Evolutionary conservation across 1,139 yeast genomes (phyloP), one percentile per base, ranked within the genome.

Genomic region (Taphrina populina): DNA sequence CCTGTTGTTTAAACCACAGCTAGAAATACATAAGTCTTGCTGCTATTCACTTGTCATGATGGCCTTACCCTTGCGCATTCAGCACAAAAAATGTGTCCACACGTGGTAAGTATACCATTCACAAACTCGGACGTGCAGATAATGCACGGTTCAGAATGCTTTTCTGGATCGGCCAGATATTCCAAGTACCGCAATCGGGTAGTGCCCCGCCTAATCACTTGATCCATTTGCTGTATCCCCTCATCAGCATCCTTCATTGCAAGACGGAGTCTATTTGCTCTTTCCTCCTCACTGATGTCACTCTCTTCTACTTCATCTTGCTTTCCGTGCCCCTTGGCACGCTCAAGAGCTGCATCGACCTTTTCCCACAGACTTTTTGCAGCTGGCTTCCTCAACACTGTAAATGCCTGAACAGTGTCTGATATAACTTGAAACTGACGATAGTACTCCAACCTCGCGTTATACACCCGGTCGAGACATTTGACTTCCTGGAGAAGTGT

Each of bases 351-450:
- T 6, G 29, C 46, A 10, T 30, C 39, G 5, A 49, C 32, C 19
- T 20, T 10, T 20, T 29, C 10, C 10, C 20, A 19, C n/a, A 32
- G 11, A 4, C 29, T 39, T 17, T 23, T 32, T 4, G 35, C 35
- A 26, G 30, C 33, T 26, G n/a, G 19, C 10, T 10, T 20, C n/a
- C 33, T 41, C 19, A 52, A 21, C 4, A 43, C 49, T 8, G 56
- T 41, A 17, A 33, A 52, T 6, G 41, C 49, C 0, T 66, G 73
- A 15, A 88, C 88, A 51, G 82, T 82, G 68, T 92, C 97, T 0
- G 96, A 88, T 30, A 90, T 77, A 56, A 77, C 83, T 68, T 92
- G 98, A 44, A 92, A 75, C 61, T 87, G 92, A 63, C 82, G 81
- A 70, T 82, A 92, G 67, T 88, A 92, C 44, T 79, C 87, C 45